Evolutionary conservation across 2,329 filamentous ascomycete genomes (phyloP).

Genomic region (Talaromyces atroroseus): DNA sequence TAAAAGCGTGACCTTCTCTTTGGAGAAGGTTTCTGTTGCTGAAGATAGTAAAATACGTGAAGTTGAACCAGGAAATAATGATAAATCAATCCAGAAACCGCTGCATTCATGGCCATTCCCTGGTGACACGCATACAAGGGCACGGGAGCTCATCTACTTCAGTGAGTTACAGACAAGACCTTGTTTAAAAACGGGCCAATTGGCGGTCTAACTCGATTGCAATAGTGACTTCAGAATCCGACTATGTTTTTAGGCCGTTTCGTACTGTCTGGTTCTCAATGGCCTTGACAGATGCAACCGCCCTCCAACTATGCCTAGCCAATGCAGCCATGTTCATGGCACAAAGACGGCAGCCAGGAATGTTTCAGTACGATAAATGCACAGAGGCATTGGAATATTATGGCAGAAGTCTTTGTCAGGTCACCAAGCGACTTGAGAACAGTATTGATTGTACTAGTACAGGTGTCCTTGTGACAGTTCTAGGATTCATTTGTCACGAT

Average conservation of each 20-base stretch:
- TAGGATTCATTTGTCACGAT: conserved; percentile 23
- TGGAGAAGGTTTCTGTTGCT: neutral
- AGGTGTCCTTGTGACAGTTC: conserved; percentile 17
- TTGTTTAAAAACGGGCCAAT: neutral
- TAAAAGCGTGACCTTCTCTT: conserved; percentile 11
- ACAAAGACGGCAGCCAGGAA: conserved; percentile 15
- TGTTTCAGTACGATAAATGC: conserved; percentile 19
- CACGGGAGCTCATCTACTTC: conserved; percentile 15
- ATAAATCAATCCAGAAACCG: neutral
- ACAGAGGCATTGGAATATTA: conserved; percentile 20
- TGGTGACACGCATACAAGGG: conserved; percentile 8
- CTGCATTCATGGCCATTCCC: conserved; percentile 13
- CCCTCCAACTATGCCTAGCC: conserved; percentile 21
- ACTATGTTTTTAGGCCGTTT: conserved; percentile 23
- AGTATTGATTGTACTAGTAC: conserved; percentile 16
- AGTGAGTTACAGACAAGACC: conserved; percentile 7
- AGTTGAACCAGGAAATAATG: too few species aligned
- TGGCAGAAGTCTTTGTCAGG: conserved; percentile 17
- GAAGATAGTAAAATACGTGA: neutral
- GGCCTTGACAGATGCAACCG: conserved; percentile 20
- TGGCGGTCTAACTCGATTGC: neutral
- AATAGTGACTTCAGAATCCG: conserved; percentile 13
- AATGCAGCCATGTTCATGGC: conserved; percentile 24
- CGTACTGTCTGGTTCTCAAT: conserved; percentile 24
- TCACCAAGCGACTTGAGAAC: conserved; percentile 17